phyloP scores from a whole-genome alignment of 1,139 yeast genomes.

The Yarrowia galli region DNA sequence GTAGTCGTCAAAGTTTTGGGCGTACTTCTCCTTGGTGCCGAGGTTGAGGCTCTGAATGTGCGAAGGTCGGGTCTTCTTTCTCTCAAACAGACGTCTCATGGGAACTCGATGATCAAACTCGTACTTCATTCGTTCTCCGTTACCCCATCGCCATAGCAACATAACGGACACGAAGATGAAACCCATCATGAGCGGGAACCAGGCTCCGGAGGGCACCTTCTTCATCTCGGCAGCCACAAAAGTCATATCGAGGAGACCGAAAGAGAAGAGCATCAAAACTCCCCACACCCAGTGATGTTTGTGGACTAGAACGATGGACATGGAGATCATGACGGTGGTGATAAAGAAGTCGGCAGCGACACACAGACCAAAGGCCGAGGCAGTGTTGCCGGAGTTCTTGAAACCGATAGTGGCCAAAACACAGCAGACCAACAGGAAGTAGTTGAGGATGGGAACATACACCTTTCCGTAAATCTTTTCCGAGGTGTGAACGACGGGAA shows the following conservation, averaged over 20 bases:
- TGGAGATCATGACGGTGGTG: conserved; percentile 57
- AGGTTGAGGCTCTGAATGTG: conserved; percentile 18
- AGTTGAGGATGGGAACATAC: conserved; percentile 60
- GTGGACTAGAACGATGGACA: conserved; percentile 59
- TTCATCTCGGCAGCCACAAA: conserved; percentile 58
- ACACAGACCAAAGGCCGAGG: conserved; percentile 72
- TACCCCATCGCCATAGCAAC: conserved; percentile 60
- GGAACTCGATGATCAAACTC: conserved; percentile 46
- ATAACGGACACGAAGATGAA: conserved; percentile 51
- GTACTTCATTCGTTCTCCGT: conserved; percentile 53
- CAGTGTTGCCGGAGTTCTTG: conserved; percentile 58
- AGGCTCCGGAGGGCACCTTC: conserved; percentile 64
- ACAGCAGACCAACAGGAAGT: conserved; percentile 60
- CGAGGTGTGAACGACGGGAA: conserved; percentile 58
- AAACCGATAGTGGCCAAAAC: conserved; percentile 61
- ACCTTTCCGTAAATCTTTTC: conserved; percentile 57
- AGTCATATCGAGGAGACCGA: conserved; percentile 58
- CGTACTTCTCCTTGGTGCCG: conserved; percentile 12
- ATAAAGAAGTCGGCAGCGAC: conserved; percentile 62
- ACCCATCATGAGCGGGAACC: conserved; percentile 62
- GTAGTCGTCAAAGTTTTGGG: conserved; percentile 21
- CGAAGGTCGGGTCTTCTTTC: conserved; percentile 22
- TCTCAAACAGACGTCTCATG: conserved; percentile 41
- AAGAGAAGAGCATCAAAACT: conserved; percentile 52
- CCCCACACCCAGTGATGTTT: conserved; percentile 53